Base-by-base conservation (phyloP, 2,329 filamentous ascomycete genomes). In the Trichoderma koningiopsis region DNA sequence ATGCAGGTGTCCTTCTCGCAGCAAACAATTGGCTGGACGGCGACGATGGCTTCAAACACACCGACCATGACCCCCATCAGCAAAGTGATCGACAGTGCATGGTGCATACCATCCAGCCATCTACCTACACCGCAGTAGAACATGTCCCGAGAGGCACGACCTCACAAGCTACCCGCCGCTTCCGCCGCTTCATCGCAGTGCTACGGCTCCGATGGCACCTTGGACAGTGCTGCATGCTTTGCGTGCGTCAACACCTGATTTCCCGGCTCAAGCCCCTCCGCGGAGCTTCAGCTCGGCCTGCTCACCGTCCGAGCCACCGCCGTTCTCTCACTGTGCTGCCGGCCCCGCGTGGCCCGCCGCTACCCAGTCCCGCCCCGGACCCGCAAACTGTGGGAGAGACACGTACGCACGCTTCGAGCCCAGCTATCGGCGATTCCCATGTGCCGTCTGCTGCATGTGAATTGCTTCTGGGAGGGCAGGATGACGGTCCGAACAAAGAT, bases 301-400 rank as follows among this genome's bases (percentile, higher is more conserved):
- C n/a, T 24, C 55, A 59, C 64, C 27, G 64, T 67, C 65, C 65
- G 56, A 60, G 13, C 6, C 57, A 47, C 33, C 43, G 22, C 57
- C 56, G 57, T 61, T 10, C 40, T 68, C 56, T 68, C 35, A 68
- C 65, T 68, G 65, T 68, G 65, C 57, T 68, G 43, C 57, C 57
- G 65, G 65, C 56, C 56, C 56, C 56, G 55, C 29, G 29, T 22
- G 55, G 43, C 65, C 29, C 57, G 4, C 56, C 22, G 31, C 57
- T 60, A 43, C 65, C 64, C 65, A 68, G 65, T 68, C 57, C 65
- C 57, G 65, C 8, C 22, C 58, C 56, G 24, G 65, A 27, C 33
- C 65, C 47, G 47, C 47, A 55, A 52, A 68, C 65, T 61, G 65
- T 68, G 57, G 35, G 24, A 68, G 55, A 19, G 40, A 60, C 53